Evolutionary conservation across 768 basidiomycete species (phyloP), one percentile per base, ranked within the genome.

Genomic region (Kwoniella botswanensis): DNA sequence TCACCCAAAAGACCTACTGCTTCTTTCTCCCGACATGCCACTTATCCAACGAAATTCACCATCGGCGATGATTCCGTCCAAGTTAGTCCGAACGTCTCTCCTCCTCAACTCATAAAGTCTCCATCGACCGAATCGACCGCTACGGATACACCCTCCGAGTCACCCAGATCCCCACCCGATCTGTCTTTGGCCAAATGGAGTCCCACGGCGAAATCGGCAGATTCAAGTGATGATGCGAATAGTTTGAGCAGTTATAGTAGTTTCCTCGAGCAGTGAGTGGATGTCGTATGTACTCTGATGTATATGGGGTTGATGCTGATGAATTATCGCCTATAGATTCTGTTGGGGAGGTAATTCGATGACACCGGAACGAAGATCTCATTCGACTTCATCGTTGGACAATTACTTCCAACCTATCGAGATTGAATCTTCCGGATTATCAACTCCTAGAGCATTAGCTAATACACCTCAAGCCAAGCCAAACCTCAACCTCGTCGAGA

Each of bases 221-320:
- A 61, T 57, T 69, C 64, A 35, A 65, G 58, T 50, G 69, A 68
- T 60, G 63, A 68, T 43, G 61, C 54, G 12, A 56, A 61, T 26
- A 74, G 76, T 64, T 58, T 78, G 41, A 75, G 77, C 1, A 78
- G 73, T 55, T 82, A 81, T 71, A 75, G 71, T 26, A 73, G 68
- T 64, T 79, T 83, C 59, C 70, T 83, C 29, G 78, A 82, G 60
- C 81, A 83, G 82, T 83, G 70, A 78, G 81, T 79, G 2, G 18
- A 46, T n/a, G 59, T 42, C 13, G 6, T 56, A 18, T 11, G 53
- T 22, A 15, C 59, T 46, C 66, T 35, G 35, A 17, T 24, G 1
- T 44, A n/a, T 46, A 13, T n/a, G 11, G 11, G 21, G 60, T 46
- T 2, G 24, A 5, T 65, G 12, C 12, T 65, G 54, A 53, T 74